Evolutionary conservation across 768 basidiomycete genomes (phyloP), one percentile per base, ranked within the genome.

Genomic region (Lactarius deliciosus): DNA sequence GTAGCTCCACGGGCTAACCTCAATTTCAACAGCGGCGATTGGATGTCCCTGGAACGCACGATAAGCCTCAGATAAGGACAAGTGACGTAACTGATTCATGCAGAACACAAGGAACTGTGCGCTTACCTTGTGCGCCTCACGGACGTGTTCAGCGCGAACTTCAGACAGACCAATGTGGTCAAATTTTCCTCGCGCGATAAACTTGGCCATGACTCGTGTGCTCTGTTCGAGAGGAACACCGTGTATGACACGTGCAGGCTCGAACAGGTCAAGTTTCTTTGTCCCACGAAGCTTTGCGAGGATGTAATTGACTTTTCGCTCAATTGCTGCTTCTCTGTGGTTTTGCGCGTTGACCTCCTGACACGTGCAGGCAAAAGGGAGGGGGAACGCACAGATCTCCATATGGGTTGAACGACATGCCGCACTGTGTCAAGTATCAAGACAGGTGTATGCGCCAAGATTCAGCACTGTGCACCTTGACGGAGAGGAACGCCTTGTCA

Each of bases 1-100:
- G 64, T 85, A 86, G 4, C 81, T 79, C 81, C 85, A 88, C 2
- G 85, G 81, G 69, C 85, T 87, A 47, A 87, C 77, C 73, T 91
- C 89, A 55, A 90, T 87, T 74, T 91, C 88, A 10, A 86, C 85
- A 15, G 83, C 78, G 20, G 83, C 78, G 65, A 89, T 81, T 5
- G 70, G 70, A 32, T 64, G 61, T 8, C 63, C 61, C 70, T 69
- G 34, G 8, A 32, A 45, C 30, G 11, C 38, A 40, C 8, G 30
- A 40, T 20, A n/a, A n/a, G n/a, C n/a, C n/a, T n/a, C n/a, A n/a
- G n/a, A n/a, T n/a, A 16, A 5, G 18, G 22, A 50, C 50, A 15
- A 53, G 40, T 41, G 15, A 15, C 5, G 3, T 28, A 8, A 22
- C 4, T 8, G 5, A n/a, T n/a, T 22, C 34, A 22, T n/a, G n/a